Conservation (phyloP, 805 yeast genomes). For the Ogataea pilisensis region DNA sequence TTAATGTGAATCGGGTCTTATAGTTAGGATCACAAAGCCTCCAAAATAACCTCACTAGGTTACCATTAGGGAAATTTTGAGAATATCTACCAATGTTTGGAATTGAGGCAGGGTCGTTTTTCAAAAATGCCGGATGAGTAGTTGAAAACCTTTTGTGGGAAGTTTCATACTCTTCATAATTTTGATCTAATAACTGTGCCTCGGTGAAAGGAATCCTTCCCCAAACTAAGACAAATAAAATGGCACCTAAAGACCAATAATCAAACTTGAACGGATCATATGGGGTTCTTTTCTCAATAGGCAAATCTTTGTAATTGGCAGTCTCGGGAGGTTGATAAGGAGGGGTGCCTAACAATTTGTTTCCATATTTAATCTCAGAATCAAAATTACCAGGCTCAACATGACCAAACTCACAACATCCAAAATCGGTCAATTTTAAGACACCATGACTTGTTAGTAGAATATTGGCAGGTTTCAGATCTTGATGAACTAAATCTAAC, state of each 20-base stretch:
- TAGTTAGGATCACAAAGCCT: slow-evolving; percentile 64
- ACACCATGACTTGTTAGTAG: slow-evolving; percentile 56
- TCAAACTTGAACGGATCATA: slow-evolving; percentile 65
- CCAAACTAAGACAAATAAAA: slow-evolving; percentile 56
- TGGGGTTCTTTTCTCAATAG: slow-evolving; percentile 20
- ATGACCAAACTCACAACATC: slow-evolving; percentile 66
- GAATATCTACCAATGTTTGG: slow-evolving; percentile 38
- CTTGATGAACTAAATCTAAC: slow-evolving; percentile 65
- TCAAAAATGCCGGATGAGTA: slow-evolving; percentile 43
- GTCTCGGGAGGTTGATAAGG: slow-evolving; percentile 83
- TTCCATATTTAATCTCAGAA: slow-evolving; percentile 33
- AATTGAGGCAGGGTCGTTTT: slow-evolving; percentile 50
- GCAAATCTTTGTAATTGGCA: slow-evolving; percentile 39
- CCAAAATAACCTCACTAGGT: slow-evolving; percentile 43
- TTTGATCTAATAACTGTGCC: slow-evolving; percentile 43
- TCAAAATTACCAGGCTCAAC: slow-evolving; percentile 45
- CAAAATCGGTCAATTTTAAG: slow-evolving; percentile 71
- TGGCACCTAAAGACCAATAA: slow-evolving; percentile 68
- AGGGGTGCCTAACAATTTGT: slow-evolving; percentile 68
- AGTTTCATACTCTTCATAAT: slow-evolving; percentile 51
- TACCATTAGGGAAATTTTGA: slow-evolving; percentile 17
- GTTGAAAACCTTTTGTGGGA: slow-evolving; percentile 33
- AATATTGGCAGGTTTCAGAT: slow-evolving; percentile 72
- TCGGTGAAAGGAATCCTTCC: slow-evolving; percentile 57
- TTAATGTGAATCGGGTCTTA: slow-evolving; percentile 48